These are phyloP conservation scores for Saccharomycopsis schoenii DNA, from an alignment of 805 yeast genomes.

Conservation along the genomic window DNA sequence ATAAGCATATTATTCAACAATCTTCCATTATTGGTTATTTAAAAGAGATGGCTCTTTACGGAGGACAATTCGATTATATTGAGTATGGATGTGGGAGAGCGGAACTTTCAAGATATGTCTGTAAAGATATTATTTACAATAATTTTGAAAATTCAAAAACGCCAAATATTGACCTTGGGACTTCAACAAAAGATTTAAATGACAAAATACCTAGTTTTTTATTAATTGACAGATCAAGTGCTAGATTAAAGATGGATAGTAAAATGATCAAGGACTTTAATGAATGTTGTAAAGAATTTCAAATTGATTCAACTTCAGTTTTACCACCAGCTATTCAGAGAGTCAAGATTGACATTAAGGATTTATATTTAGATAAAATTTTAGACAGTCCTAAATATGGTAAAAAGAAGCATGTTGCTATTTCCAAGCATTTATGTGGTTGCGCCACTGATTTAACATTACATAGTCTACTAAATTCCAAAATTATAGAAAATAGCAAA, in stretches of 20 bases:
- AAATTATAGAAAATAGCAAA: slow-evolving; percentile 15
- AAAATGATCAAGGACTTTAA: slow-evolving; percentile 50
- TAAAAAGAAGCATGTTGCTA: slow-evolving; percentile 35
- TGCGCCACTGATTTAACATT: slow-evolving; percentile 87
- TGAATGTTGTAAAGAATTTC: slow-evolving; percentile 19
- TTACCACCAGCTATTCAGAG: slow-evolving; percentile 35
- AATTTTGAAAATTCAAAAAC: slow-evolving; percentile 18
- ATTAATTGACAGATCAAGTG: slow-evolving; percentile 66
- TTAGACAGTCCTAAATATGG: slow-evolving; percentile 21
- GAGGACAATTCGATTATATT: slow-evolving; percentile 31
- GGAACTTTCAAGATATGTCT: slow-evolving; percentile 62
- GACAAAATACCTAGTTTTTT: slow-evolving; percentile 32
- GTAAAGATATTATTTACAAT: slow-evolving; percentile 9
- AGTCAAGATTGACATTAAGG: slow-evolving; percentile 71
- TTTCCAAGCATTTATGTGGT: slow-evolving; percentile 88
- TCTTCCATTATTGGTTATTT: slow-evolving; percentile 68
- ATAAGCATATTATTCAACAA: slow-evolving; percentile 78
- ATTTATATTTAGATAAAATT: slow-evolving; percentile 43
- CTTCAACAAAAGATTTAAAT: background rate
- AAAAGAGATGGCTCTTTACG: slow-evolving; percentile 31
- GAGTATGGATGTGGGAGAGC: slow-evolving; percentile 94
- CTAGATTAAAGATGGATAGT: slow-evolving; percentile 67
- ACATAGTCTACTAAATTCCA: slow-evolving; percentile 43
- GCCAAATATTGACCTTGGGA: background rate
- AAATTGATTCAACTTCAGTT: background rate